These are phyloP conservation scores for Trichophyton schoenleinii DNA, from an alignment of 2,329 filamentous ascomycete species.

Conservation along the genomic window DNA sequence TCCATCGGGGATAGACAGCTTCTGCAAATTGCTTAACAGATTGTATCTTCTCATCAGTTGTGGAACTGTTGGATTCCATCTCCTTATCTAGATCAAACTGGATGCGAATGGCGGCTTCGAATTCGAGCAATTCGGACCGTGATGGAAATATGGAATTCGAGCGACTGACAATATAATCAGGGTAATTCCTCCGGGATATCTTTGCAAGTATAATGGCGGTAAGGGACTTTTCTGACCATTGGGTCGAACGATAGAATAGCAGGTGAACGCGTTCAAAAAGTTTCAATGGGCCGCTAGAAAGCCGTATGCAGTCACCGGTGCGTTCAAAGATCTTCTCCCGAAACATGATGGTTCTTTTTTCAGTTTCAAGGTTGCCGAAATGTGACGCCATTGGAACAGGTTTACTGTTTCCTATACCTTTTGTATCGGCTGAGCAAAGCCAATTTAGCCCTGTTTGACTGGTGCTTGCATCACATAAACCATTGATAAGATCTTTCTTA, in stretches of 20 bases:
- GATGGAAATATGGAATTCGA: slow-evolving; percentile 81
- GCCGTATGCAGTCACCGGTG: slow-evolving; percentile 70
- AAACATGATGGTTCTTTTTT: slow-evolving; percentile 62
- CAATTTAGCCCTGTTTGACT: slow-evolving; percentile 65
- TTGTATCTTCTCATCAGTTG: slow-evolving; percentile 52
- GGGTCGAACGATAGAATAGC: slow-evolving; percentile 88
- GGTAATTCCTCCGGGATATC: slow-evolving; percentile 77
- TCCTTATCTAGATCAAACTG: slow-evolving; percentile 72
- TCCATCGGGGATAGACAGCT: slow-evolving; percentile 70
- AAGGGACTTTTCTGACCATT: slow-evolving; percentile 95
- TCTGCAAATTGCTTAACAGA: slow-evolving; percentile 61
- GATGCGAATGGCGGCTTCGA: slow-evolving; percentile 70
- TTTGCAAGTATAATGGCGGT: slow-evolving; percentile 90
- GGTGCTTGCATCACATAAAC: slow-evolving; percentile 60
- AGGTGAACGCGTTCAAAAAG: slow-evolving; percentile 90
- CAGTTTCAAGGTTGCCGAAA: slow-evolving; percentile 16
- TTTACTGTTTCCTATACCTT: slow-evolving; percentile 49
- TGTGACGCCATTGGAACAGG: slow-evolving; percentile 31
- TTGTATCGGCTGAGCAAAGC: slow-evolving; percentile 40
- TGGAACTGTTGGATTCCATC: slow-evolving; percentile 64
- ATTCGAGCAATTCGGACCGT: slow-evolving; percentile 64
- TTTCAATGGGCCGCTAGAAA: slow-evolving; percentile 59
- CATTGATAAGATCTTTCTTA: slow-evolving; percentile 64
- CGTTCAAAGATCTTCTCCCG: slow-evolving; percentile 62
- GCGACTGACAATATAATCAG: slow-evolving; percentile 77